Base-by-base conservation (phyloP, 2,329 filamentous ascomycete species). In the Aspergillus thermomutatus region DNA sequence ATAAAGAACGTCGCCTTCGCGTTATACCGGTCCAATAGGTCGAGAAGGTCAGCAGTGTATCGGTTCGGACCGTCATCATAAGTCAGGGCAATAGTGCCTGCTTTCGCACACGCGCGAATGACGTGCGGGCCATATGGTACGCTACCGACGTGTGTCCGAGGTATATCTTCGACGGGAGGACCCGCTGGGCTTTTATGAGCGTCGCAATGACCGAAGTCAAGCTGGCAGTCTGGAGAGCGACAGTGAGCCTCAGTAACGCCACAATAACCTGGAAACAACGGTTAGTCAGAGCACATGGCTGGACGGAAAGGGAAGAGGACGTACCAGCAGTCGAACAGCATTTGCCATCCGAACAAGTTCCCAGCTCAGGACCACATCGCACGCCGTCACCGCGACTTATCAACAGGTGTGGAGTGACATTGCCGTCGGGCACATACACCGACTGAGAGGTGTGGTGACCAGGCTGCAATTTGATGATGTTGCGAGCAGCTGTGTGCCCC, bases 1-100 rank as follows among this genome's bases (percentile, higher is more conserved):
- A 89, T 78, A 70, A 88, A 89, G 69, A 90, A 90, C 1, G 87
- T 89, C 1, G 85, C 87, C 61, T 83, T 86, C 14, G 83, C 85
- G 27, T 80, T 75, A 66, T 87, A 86, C 26, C 74, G 76, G 57
- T 80, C 78, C 48, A 89, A 78, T 53, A 87, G 76, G 64, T 88
- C 82, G 11, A 89, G 77, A 11, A 89, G 78, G 58, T 86, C 81
- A 43, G 74, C 72, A 1, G 86, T 89, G 69, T 85, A 87, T 21
- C 78, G 71, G 60, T 82, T 83, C 23, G 86, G 87, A 1, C 87
- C 87, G 67, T 89, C 87, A 62, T 89, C 87, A 62, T 83, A 89
- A 0, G 86, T 89, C 54, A 89, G 69, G 19, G 87, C 87, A 63
- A 89, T 80, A 10, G 83, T 83, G 52, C 85, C 83, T 2, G 80